Base-by-base conservation (phyloP, 164 flowering plant genomes). In the Sextonia rubra region DNA sequence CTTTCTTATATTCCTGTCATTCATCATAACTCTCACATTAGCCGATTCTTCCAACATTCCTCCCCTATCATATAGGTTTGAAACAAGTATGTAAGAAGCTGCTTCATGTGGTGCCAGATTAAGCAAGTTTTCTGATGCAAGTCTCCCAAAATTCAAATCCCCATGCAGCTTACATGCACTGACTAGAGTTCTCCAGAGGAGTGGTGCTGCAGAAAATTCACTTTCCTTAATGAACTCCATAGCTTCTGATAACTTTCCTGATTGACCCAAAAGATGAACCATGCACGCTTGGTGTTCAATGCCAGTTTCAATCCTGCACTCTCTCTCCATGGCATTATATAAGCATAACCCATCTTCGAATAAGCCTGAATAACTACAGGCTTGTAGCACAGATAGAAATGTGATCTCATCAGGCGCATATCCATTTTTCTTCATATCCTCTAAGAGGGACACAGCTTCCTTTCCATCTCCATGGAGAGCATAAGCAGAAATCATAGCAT, bases 301-400 rank as follows among this genome's bases (percentile, higher is more conserved):
- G 3, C 58, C 48, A 2, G 64, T 71, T 37, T 65, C 60, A 1
- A 76, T 24, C 60, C 71, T 66, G 23, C 37, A 71, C 47, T 66
- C 76, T 56, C 29, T 26, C 65, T 69, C 78, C 77, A 80, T 82
- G 23, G 72, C 63, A 30, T 66, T 66, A 64, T 73, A 78, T 64
- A 80, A 52, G 65, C 37, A 23, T 4, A 77, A 55, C 47, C 81
- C 84, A 60, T 73, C 66, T 75, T 79, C 74, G 69, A 63, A 77
- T 65, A 82, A 69, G 25, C 82, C 81, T 12, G 82, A 77, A 48
- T 82, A 75, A 47, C 74, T 49, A 71, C 84, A 79, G 47, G 81
- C 85, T 77, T 82, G 85, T 75, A 82, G 82, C 25, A 76, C 66
- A n/a, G 74, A 65, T 68, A 82, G n/a, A 62, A 76, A 26, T 18